These are phyloP conservation scores for Trichoderma sp. DNA, from an alignment of 2,329 filamentous ascomycete genomes.

Conservation along the genomic window DNA sequence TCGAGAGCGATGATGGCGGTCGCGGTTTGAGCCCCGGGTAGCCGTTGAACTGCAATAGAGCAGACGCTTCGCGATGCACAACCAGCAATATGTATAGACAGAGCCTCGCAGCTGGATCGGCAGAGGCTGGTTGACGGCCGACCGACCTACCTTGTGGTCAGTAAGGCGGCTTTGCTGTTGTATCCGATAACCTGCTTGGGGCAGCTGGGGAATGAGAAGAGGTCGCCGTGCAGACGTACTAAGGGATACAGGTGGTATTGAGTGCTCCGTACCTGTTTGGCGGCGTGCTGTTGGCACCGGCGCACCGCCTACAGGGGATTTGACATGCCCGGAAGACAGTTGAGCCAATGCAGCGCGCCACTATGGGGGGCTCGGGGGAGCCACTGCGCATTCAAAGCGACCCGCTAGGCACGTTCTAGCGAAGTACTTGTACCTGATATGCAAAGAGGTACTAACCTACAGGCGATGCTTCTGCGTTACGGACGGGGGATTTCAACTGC, in stretches of 20 bases:
- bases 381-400: not conserved
- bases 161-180: constrained; percentile 9
- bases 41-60: not conserved
- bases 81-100: not conserved
- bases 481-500: not conserved
- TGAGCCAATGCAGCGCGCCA: not conserved
- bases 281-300: constrained; percentile 14
- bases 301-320: constrained; percentile 16
- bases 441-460: not conserved
- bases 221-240: constrained; percentile 6
- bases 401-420: not conserved
- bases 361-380: not conserved
- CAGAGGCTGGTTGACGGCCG: constrained; percentile 7
- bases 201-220: constrained; percentile 11
- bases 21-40: constrained; percentile 6
- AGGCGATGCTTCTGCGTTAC: not conserved
- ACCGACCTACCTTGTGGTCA: not conserved
- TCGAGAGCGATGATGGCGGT: constrained; percentile 9
- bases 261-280: constrained; percentile 5
- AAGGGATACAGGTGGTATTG: constrained; percentile 9
- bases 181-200: constrained; percentile 1
- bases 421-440: not conserved
- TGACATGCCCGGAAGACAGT: not conserved
- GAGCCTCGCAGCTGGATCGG: not conserved
- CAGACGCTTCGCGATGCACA: constrained; percentile 15